These are phyloP conservation scores for Neurospora sp. DNA, from an alignment of 495 filamentous ascomycete genomes.

Conservation along the genomic window DNA sequence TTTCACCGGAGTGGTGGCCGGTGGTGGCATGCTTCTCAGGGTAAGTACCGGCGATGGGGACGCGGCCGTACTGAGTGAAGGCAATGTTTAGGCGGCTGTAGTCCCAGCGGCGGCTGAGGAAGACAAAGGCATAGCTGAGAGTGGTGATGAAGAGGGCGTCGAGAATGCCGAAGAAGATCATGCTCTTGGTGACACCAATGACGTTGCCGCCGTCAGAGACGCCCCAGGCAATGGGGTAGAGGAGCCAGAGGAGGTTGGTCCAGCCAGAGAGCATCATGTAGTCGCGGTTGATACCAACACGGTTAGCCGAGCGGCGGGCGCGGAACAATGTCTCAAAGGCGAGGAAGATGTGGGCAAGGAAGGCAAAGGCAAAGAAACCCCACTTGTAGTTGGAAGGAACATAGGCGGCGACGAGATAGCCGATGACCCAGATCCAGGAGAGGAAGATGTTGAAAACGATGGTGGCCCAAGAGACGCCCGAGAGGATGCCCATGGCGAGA, in stretches of 20 bases:
- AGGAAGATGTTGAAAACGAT: conserved; percentile 35
- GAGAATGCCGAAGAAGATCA: conserved; percentile 39
- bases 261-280: conserved; percentile 31
- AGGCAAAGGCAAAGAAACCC: conserved; percentile 40
- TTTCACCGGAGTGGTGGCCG: conserved; percentile 12
- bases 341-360: conserved; percentile 26
- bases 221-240: conserved; percentile 40
- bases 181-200: conserved; percentile 28
- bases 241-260: conserved; percentile 37
- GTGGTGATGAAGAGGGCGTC: conserved; percentile 31
- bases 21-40: conserved; percentile 33
- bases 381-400: conserved; percentile 39
- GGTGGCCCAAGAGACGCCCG: conserved; percentile 35
- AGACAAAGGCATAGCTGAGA: conserved; percentile 24
- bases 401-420: conserved; percentile 34
- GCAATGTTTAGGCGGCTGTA: conserved; percentile 35
- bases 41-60: conserved; percentile 27
- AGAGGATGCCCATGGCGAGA: conserved; percentile 34
- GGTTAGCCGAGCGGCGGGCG: conserved; percentile 20
- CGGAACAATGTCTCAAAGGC: conserved; percentile 21
- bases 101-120: conserved; percentile 36
- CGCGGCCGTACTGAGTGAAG: conserved; percentile 46
- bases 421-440: conserved; percentile 36
- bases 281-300: conserved; percentile 27
- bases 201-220: conserved; percentile 38